Base-by-base conservation (phyloP, 768 basidiomycete species). In the Leccinum subgranulosum region DNA sequence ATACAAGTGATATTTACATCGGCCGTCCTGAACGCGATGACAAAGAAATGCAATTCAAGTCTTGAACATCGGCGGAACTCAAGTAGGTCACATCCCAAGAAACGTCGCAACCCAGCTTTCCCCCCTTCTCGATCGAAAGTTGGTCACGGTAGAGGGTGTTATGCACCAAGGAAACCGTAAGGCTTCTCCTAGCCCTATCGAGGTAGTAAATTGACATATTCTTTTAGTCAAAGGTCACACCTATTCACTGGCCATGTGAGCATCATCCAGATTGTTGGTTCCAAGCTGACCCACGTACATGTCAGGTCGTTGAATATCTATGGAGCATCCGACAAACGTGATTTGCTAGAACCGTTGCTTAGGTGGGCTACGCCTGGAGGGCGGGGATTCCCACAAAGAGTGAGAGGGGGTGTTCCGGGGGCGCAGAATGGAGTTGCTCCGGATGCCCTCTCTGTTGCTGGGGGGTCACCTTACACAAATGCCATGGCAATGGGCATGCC, bases 21-120 rank as follows among this genome's bases (percentile, higher is more conserved):
- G 0, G 11, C 17, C 21, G 34, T 19, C 34, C 4, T 47, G 15
- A 27, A 36, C 8, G 55, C 17, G 19, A 53, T 12, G 27, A 55
- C 28, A 17, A 54, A 90, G 87, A 28, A 90, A 92, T 70, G 87
- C 89, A 2, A 86, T 92, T 25, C 83, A 90, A 75, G 92, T 94
- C 27, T 78, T 82, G 67, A 95, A 95, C 66, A 92, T 93, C 43
- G 77, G 80, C 2, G 76, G 78, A 1, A 74, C 74, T 12, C 88
- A 93, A 79, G 92, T 95, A 3, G 93, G 93, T 2, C 93, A 94
- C 72, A 68, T 94, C 23, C 86, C 90, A 2, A 79, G 81, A 33
- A 74, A 71, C 21, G 78, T 87, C 12, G 89, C 83, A 0, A 53
- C 69, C 0, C 80, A 81, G 62, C 75, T 94, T 17, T 81, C 92